A percentile compares a stretch with the other conserved stretches of the same genome.
phyloP scores from a whole-genome alignment of 2,329 filamentous ascomycete genomes.

The Fonsecaea pedrosoi region DNA sequence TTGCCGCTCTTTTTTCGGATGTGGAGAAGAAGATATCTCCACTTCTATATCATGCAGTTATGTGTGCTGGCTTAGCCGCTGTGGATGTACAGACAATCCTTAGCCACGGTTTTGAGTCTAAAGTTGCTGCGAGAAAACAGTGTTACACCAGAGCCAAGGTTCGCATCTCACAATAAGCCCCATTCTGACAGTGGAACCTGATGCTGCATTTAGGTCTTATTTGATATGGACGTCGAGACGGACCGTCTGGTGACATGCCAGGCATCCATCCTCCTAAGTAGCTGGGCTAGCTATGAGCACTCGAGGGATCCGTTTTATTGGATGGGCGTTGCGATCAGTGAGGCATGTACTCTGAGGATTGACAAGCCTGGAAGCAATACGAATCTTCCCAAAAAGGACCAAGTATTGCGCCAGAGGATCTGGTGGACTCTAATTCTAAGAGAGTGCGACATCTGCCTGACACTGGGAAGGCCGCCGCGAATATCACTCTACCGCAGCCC shows the following conservation, averaged over 20 bases:
- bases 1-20: slow-evolving; percentile 1
- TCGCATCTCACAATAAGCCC: not conserved
- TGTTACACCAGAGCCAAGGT: slow-evolving; percentile 26
- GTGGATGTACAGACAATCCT: slow-evolving; percentile 19
- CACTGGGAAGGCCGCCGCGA: slow-evolving; percentile 14
- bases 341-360: slow-evolving; percentile 12
- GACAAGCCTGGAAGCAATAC: not conserved
- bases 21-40: slow-evolving; percentile 6
- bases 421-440: slow-evolving; percentile 21
- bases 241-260: slow-evolving; percentile 20
- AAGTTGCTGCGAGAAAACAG: slow-evolving; percentile 16
- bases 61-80: slow-evolving; percentile 23
- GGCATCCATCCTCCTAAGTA: slow-evolving; percentile 21
- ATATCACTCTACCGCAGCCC: slow-evolving; percentile 10
- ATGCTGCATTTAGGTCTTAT: slow-evolving; percentile 12
- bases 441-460: slow-evolving; percentile 21
- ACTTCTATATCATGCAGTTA: slow-evolving; percentile 20
- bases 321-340: slow-evolving; percentile 17
- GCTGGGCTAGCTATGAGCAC: slow-evolving; percentile 16
- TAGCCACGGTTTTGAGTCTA: slow-evolving; percentile 19
- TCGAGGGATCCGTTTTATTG: slow-evolving; percentile 16
- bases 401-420: slow-evolving; percentile 10
- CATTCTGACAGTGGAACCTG: not conserved
- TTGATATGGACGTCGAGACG: slow-evolving; percentile 22
- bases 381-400: slow-evolving; percentile 9